Base-by-base conservation (phyloP, 345 rosid genomes). In the Acer yangbiense region DNA sequence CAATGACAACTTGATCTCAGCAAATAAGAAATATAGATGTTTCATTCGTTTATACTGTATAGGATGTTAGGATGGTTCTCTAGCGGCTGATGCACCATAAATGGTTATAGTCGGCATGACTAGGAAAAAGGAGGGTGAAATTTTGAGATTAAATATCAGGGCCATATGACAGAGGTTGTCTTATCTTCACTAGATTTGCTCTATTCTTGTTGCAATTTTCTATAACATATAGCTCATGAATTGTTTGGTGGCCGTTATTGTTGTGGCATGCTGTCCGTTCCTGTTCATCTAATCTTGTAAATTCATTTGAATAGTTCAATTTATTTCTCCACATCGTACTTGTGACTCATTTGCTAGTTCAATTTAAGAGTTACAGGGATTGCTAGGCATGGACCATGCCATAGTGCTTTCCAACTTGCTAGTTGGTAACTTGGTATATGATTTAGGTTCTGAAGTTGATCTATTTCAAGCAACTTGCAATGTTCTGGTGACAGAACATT, bases 1-100 rank as follows among this genome's bases (percentile, higher is more conserved):
- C 50, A 46, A 46, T 63, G 71, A 46, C 69, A 67, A 43, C 16
- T 68, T 44, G 73, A n/a, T 68, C 35, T 50, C 57, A 44, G 17
- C 1, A 44, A 44, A 44, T 43, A 23, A 6, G 48, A 21, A 43
- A 43, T 41, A 41, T n/a, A 11, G 55, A 69, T 71, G 17, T 71
- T 18, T 25, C 41, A 52, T 17, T 3, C 2, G 9, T 27, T 71
- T 29, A 48, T 50, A 71, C 9, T 4, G 14, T 20, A 71, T 54
- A 18, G 18, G n/a, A 29, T 29, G 41, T 27, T 46, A n/a, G 50
- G 12, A 46, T 44, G 57, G 10, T 68, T 21, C 12, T 65, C 44
- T 25, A 3, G 14, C n/a, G 0, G 57, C 50, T 21, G 11, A 23
- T 50, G 12, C 43, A 6, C 21, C 61, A 27, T 23, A 3, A 21